Conservation (phyloP, 768 basidiomycete species). For the Boletus vinaceobasis region DNA sequence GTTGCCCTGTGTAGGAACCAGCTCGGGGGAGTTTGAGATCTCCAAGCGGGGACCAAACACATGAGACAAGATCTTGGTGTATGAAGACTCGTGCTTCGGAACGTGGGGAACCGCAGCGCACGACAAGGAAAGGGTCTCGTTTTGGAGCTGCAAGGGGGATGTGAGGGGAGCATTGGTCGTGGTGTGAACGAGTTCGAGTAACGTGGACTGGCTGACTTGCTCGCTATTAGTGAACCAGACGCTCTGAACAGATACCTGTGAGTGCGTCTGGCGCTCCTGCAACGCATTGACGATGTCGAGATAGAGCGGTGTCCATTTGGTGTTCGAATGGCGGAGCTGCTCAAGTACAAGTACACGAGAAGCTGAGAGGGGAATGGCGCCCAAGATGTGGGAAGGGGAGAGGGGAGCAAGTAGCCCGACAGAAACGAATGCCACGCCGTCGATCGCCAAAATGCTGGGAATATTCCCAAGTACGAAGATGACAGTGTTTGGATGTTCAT, state of each 20-base stretch:
- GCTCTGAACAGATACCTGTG: conserved; percentile 55
- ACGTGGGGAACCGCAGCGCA: conserved; percentile 48
- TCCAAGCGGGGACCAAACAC: conserved; percentile 79
- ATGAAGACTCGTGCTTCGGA: conserved; percentile 89
- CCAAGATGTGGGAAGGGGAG: conserved; percentile 50
- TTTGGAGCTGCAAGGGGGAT: conserved; percentile 49
- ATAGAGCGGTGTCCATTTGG: conserved; percentile 85
- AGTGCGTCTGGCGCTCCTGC: conserved; percentile 51
- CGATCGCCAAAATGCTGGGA: conserved; percentile 41
- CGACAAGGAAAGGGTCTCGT: conserved; percentile 26
- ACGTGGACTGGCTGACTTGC: conserved; percentile 38
- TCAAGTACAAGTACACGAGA: conserved; percentile 78
- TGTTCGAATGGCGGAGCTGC: conserved; percentile 70
- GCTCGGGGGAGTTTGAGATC: conserved; percentile 78
- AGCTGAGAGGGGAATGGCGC: conserved; percentile 57
- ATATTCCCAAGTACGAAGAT: conserved; percentile 67
- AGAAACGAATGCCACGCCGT: conserved; percentile 61
- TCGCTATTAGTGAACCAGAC: conserved; percentile 55
- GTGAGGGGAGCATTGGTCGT: conserved; percentile 37
- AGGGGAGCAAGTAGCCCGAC: conserved; percentile 71
- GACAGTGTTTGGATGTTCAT: conserved; percentile 58
- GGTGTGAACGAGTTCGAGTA: conserved; percentile 51
- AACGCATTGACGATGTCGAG: conserved; percentile 75
- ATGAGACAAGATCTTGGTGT: conserved; percentile 83
- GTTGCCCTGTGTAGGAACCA: conserved; percentile 65